Conservation (phyloP, 164 flowering plant species). For the Vitis amurensis region DNA sequence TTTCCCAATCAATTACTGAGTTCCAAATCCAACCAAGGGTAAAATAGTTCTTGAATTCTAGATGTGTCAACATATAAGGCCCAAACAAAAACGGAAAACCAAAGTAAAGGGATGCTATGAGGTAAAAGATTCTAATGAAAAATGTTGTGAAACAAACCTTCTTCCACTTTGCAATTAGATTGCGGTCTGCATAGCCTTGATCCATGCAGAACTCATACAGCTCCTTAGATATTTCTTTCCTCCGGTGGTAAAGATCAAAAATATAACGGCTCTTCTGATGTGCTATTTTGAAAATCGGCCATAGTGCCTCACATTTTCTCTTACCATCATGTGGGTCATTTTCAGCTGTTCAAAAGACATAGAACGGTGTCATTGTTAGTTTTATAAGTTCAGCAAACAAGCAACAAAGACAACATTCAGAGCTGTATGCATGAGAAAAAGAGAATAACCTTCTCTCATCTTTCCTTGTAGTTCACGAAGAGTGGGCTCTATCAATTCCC, state of each 20-base stretch:
- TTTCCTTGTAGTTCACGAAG: conserved; percentile 75
- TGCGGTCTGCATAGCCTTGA: conserved; percentile 83
- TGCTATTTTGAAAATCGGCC: conserved; percentile 84
- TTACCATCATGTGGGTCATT: conserved; percentile 85
- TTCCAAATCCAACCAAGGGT: neutral
- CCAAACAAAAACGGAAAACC: neutral
- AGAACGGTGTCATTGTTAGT: neutral
- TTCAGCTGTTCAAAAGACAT: conserved; percentile 51
- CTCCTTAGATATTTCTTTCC: conserved; percentile 81
- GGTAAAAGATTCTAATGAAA: neutral
- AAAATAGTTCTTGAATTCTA: neutral
- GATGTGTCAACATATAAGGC: neutral
- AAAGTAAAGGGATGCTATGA: neutral
- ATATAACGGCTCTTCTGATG: conserved; percentile 89
- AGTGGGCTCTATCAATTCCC: conserved; percentile 89
- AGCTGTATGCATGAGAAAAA: neutral
- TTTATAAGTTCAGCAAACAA: neutral
- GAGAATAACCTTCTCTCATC: conserved; percentile 79
- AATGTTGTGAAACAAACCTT: conserved; percentile 45
- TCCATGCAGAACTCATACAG: conserved; percentile 83
- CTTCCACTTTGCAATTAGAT: conserved; percentile 68
- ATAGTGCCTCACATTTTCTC: conserved; percentile 78
- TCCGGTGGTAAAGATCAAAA: conserved; percentile 69
- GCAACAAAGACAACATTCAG: neutral
- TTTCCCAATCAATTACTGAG: neutral